A percentile compares a stretch with the other conserved stretches of the same genome.
phyloP scores from a whole-genome alignment of 106 monocot genomes.

The Hemerocallis citrina region DNA sequence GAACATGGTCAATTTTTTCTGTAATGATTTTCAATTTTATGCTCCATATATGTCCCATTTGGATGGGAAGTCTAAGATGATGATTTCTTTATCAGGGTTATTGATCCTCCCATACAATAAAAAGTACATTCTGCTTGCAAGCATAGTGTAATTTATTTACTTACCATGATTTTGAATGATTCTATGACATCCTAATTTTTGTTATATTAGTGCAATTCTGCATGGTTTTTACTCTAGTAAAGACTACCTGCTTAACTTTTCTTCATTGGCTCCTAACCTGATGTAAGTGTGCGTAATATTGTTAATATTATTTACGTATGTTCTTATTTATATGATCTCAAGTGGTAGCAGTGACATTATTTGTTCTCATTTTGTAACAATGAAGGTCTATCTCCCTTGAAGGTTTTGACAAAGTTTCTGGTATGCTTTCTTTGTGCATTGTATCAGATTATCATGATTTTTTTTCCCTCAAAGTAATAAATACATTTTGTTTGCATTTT shows the following conservation, averaged over 20 bases:
- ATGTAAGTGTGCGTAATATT: background rate
- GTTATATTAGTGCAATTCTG: too few species aligned
- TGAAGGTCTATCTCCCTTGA: slow-evolving; percentile 85
- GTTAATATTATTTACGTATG: too few species aligned
- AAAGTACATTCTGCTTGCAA: too few species aligned
- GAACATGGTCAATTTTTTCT: background rate
- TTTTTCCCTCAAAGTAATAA: background rate
- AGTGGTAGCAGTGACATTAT: background rate
- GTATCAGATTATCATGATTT: background rate
- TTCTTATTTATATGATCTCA: background rate
- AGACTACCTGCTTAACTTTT: background rate
- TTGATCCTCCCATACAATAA: too few species aligned
- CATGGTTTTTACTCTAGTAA: too few species aligned
- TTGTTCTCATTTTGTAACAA: slow-evolving; percentile 2
- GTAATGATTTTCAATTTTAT: background rate
- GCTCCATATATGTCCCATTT: background rate
- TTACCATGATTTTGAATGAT: too few species aligned
- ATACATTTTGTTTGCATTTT: background rate
- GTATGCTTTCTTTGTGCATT: slow-evolving; percentile 17
- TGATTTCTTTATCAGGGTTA: too few species aligned
- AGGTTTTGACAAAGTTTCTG: slow-evolving; percentile 59
- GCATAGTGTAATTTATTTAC: too few species aligned
- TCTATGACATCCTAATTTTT: too few species aligned
- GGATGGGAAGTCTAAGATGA: too few species aligned
- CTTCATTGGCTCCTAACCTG: background rate